phyloP scores from a whole-genome alignment of 179 eudicot species.

The Silene coronaria region DNA sequence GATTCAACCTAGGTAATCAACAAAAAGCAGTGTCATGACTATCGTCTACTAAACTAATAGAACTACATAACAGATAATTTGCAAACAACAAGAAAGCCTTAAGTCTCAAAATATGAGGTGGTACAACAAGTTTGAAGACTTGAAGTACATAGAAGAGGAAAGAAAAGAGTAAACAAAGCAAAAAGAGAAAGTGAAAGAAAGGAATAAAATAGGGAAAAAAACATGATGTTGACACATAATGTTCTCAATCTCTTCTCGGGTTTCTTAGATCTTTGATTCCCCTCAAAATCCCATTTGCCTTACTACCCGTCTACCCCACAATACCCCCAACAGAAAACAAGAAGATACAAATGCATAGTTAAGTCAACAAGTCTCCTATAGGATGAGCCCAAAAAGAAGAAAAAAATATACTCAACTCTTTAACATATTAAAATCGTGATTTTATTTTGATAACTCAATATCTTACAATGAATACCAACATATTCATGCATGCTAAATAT shows the following conservation, averaged over 20 bases:
- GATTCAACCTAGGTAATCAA: conserved; percentile 69
- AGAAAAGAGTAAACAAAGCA: background rate
- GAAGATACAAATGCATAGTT: background rate
- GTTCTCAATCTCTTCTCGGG: no score
- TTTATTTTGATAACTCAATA: no score
- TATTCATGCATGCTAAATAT: no score
- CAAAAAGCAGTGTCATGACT: conserved; percentile 15
- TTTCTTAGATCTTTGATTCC: no score
- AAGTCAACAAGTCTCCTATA: no score
- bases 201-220: background rate
- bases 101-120: background rate
- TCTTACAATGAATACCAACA: no score
- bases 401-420: no score
- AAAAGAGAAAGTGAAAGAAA: conserved; percentile 1
- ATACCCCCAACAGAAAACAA: background rate
- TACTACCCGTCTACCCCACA: background rate
- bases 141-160: background rate
- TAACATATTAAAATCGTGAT: no score
- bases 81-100: background rate
- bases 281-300: no score
- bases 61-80: background rate
- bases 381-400: no score
- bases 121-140: background rate
- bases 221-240: background rate
- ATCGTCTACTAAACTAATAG: background rate